A percentile compares a stretch with the other conserved stretches of the same genome.
phyloP scores from a whole-genome alignment of 768 basidiomycete genomes.

The Polyporus arcularius region DNA sequence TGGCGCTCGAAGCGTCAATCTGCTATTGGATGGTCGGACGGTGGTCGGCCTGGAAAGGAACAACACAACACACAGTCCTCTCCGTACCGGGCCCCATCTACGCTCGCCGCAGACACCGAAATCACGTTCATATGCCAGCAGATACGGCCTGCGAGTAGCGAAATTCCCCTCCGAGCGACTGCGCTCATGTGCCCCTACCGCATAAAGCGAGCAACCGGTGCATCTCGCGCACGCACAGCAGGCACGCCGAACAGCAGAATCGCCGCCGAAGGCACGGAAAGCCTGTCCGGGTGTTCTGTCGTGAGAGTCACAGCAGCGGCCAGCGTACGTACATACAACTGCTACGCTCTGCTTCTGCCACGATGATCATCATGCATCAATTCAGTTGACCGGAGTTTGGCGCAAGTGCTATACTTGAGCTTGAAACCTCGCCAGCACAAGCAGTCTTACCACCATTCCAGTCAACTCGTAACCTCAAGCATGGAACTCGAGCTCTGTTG shows the following conservation, averaged over 20 bases:
- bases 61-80: neutral
- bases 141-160: neutral
- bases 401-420: too few species aligned
- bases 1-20: constrained; percentile 15
- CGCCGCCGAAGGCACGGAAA: neutral
- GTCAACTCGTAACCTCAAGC: too few species aligned
- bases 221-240: neutral
- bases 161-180: neutral
- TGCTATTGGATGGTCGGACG: constrained; percentile 9
- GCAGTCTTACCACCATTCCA: too few species aligned
- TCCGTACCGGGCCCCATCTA: too few species aligned
- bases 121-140: neutral
- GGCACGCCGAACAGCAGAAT: constrained; percentile 2
- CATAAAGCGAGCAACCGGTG: neutral
- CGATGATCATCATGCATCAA: too few species aligned
- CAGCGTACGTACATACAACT: constrained; percentile 4
- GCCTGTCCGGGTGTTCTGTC: neutral
- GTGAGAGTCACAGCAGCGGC: neutral
- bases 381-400: too few species aligned
- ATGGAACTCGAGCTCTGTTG: too few species aligned
- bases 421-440: too few species aligned
- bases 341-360: neutral
- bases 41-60: neutral
- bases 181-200: neutral
- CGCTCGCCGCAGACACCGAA: neutral